Evolutionary conservation across 345 rosid genomes (phyloP).

Genomic region (Citrus trifoliata): DNA sequence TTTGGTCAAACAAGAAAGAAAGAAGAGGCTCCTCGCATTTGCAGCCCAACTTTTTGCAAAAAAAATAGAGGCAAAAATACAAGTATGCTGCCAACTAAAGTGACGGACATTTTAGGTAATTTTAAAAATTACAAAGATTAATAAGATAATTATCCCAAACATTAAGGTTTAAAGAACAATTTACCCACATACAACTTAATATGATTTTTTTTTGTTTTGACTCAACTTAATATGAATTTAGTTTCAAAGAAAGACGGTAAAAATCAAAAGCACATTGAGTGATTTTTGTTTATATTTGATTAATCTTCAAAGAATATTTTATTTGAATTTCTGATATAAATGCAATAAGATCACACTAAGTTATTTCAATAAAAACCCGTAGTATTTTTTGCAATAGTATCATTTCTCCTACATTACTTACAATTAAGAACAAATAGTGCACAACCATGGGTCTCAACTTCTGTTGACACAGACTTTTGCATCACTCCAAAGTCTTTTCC

Average conservation of each 20-base stretch:
- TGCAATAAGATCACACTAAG: too few species aligned
- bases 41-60: conserved; percentile 39
- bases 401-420: conserved; percentile 5
- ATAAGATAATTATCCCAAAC: conserved; percentile 16
- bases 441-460: conserved; percentile 47
- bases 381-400: too few species aligned
- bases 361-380: too few species aligned
- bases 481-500: conserved; percentile 28
- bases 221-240: neutral
- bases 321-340: too few species aligned
- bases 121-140: too few species aligned
- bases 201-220: too few species aligned
- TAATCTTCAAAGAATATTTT: too few species aligned
- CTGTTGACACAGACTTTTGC: conserved; percentile 29
- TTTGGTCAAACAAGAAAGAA: conserved; percentile 66
- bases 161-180: too few species aligned
- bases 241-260: neutral
- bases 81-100: conserved; percentile 70
- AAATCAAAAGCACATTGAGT: neutral
- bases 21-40: conserved; percentile 47
- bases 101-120: conserved; percentile 24
- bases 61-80: conserved; percentile 37
- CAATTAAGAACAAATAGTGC: conserved; percentile 60
- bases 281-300: too few species aligned
- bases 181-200: too few species aligned